phyloP scores from a whole-genome alignment of 176 grass and related monocot genomes.

The Pontederia paniculata region DNA sequence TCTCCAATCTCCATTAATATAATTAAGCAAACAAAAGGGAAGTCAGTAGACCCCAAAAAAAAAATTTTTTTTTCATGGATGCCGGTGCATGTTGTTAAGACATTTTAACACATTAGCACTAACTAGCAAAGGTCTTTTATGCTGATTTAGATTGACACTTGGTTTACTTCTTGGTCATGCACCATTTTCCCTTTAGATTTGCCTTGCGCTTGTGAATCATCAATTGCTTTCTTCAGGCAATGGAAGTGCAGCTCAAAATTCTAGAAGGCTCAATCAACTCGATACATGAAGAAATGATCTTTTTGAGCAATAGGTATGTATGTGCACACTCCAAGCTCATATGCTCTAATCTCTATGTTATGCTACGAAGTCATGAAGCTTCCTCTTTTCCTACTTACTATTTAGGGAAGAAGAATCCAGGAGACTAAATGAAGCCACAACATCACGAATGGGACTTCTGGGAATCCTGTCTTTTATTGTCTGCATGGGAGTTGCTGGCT shows the following conservation, averaged over 20 bases:
- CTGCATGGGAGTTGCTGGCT: slow-evolving; percentile 33
- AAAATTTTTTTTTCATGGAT: no score
- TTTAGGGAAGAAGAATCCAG: slow-evolving; percentile 33
- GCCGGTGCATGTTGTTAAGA: no score
- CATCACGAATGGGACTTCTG: slow-evolving; percentile 31
- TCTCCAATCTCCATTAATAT: no score
- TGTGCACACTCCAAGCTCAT: background rate
- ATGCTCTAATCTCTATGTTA: background rate
- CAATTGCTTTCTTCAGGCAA: slow-evolving; percentile 17
- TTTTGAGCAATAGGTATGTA: slow-evolving; percentile 27
- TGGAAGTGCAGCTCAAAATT: slow-evolving; percentile 36
- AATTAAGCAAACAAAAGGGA: no score
- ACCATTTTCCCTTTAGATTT: background rate
- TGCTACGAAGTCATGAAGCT: background rate
- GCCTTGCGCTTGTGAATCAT: background rate
- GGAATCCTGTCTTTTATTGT: slow-evolving; percentile 32
- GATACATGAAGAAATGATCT: slow-evolving; percentile 54
- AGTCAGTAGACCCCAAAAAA: no score
- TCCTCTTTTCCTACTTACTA: background rate
- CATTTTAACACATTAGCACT: no score
- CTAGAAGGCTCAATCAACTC: slow-evolving; percentile 35
- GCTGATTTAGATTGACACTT: no score
- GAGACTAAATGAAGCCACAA: slow-evolving; percentile 35
- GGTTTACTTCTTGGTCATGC: no score
- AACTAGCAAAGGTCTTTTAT: no score